Evolutionary conservation across 2,329 filamentous ascomycete species (phyloP).

Genomic region (Niveomyces coronatus): DNA sequence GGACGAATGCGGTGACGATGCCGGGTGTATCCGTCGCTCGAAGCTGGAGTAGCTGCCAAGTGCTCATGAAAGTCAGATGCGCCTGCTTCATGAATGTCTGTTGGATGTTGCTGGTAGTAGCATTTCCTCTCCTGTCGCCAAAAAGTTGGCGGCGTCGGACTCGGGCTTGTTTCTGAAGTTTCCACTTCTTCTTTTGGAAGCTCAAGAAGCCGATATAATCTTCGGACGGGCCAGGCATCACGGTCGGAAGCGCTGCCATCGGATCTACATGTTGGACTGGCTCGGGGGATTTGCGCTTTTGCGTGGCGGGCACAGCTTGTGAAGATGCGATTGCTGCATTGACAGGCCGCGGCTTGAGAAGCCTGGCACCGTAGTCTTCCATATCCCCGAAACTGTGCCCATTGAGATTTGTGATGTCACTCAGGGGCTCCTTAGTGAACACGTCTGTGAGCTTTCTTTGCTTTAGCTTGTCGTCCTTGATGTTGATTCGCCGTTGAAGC

Average conservation of each 20-base stretch:
- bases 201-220: conserved; percentile 82
- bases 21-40: conserved; percentile 74
- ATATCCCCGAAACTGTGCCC: conserved; percentile 52
- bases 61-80: conserved; percentile 78
- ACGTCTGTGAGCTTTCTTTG: conserved; percentile 97
- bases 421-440: conserved; percentile 61
- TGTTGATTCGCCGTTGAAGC: conserved; percentile 86
- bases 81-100: conserved; percentile 83
- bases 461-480: conserved; percentile 95
- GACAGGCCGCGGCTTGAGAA: conserved; percentile 54
- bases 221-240: conserved; percentile 74
- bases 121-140: conserved; percentile 59
- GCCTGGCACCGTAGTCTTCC: conserved; percentile 67
- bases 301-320: conserved; percentile 34
- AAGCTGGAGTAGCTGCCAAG: conserved; percentile 90
- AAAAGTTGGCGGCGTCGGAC: conserved; percentile 82
- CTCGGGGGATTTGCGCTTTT: conserved; percentile 68
- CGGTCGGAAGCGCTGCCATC: conserved; percentile 68
- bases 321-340: conserved; percentile 46
- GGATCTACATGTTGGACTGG: conserved; percentile 60
- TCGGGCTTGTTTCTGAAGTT: conserved; percentile 86
- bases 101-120: conserved; percentile 46
- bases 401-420: conserved; percentile 60
- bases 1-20: conserved; percentile 75
- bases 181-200: conserved; percentile 99